Base-by-base conservation (phyloP, 208 protist species). In the Trypanosoma theileri region DNA sequence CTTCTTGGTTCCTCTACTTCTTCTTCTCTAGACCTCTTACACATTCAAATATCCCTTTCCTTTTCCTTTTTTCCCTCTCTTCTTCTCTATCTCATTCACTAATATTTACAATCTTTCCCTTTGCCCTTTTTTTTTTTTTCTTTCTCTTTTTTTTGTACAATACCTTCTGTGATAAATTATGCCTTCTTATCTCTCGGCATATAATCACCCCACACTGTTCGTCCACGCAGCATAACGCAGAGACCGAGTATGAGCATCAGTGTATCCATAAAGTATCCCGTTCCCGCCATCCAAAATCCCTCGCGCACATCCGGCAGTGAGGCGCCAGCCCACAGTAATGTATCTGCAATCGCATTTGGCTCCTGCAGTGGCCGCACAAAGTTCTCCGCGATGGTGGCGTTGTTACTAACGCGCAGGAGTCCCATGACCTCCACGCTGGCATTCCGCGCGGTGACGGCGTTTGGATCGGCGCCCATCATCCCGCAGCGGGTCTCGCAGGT, bases 241-340 rank as follows among this genome's bases (percentile, higher is more conserved):
- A 91, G 80, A 48, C 77, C 77, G 1, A 90, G 31, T 21, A 84
- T 65, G 54, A 85, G 90, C 67, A 88, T 87, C 19, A 91, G 64
- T 4, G 80, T 46, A 10, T 78, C 82, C 12, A 91, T 71, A 69
- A 94, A 91, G 76, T 88, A 91, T 48, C 85, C 84, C 24, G 65
- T 65, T 31, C 75, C 85, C 3, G 88, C 64, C 80, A 91, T 91
- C 60, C 53, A 68, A 14, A 73, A 46, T 19, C 59, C 68, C 50
- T 67, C 54, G 6, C 24, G 22, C 24, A 66, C 19, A 7, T 75
- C 55, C 26, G 62, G 50, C 19, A 68, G 26, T 0, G 14, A 0
- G 21, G 6, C 62, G 19, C 35, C n/a, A 50, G 62, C 46, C 62
- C 26, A 59, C 28, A 68, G 22, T 40, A 68, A 40, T 16, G 51